Base-by-base conservation (phyloP, 2,329 filamentous ascomycete genomes). In the Pseudogymnoascus verrucosus region DNA sequence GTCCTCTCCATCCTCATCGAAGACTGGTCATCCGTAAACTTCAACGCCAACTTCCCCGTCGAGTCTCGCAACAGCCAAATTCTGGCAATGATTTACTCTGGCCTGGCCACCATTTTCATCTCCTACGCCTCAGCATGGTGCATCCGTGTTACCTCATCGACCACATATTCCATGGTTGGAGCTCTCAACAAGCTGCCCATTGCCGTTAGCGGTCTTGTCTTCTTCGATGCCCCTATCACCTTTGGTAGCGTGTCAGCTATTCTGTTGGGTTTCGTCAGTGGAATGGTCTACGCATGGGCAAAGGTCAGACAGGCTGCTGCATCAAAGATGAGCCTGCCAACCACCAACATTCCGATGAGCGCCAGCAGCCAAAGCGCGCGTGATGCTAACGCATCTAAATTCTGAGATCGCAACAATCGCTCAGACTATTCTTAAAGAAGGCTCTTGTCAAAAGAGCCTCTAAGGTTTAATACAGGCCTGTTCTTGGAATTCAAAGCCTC, bases 71-170 rank as follows among this genome's bases (percentile, higher is more conserved):
- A 91, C 76, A 84, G 81, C 70, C 86, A 97, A 70, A 83, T 96
- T 69, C 78, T 89, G 65, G 90, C 93, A 73, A 97, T 98, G 90
- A 79, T 98, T 72, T 89, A 98, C 77, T 97, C 95, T 4, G 95
- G 95, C 65, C 82, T 97, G 62, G 93, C 88, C 37, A 90, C 93
- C 61, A 93, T 98, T 73, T 96, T 97, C 79, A 99, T 99, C 77
- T 98, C 93, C n/a, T 99, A 99, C 83, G 96, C 92, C 74, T 97
- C 93, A 14, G 95, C 95, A 39, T 99, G 95, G 95, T 98, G 95
- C 75, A 96, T 99, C 68, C 93, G 95, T 69, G 90, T 96, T 68
- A 98, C 95, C 6, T 96, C 93, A 0, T 97, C 93, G 16, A 99
- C 95, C 7, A 99, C 95, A 1, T 99, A 98, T 81, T 96, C 91